These are phyloP conservation scores for Penicillium angulare DNA, from an alignment of 495 filamentous ascomycete species.

Conservation along the genomic window DNA sequence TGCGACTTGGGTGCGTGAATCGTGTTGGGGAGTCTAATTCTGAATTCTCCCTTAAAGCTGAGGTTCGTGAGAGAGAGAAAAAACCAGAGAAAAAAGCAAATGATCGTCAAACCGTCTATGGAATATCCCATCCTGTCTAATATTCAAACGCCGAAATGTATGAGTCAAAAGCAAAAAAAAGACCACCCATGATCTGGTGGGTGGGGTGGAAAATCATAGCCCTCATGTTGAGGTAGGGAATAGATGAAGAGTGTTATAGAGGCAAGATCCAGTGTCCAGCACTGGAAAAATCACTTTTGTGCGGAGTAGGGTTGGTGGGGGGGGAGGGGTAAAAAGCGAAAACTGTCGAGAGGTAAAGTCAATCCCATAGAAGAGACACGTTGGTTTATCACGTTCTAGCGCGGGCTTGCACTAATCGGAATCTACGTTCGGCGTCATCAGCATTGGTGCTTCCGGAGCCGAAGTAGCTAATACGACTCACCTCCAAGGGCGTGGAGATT, in stretches of 20 bases:
- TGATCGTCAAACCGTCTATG: constrained; percentile 23
- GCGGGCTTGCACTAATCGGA: constrained; percentile 42
- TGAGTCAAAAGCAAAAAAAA: neutral
- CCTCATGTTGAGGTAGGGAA: neutral
- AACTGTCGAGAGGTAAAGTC: neutral
- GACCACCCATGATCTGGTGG: neutral
- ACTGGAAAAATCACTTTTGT: constrained; percentile 8
- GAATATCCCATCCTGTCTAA: constrained; percentile 20
- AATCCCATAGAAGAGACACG: neutral
- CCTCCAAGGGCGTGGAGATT: constrained; percentile 29
- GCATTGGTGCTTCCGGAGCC: constrained; percentile 24
- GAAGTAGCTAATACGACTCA: constrained; percentile 31
- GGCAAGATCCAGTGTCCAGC: constrained; percentile 15
- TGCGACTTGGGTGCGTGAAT: constrained; percentile 3
- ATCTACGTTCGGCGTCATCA: constrained; percentile 40
- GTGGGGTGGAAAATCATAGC: neutral
- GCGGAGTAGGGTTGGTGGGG: neutral
- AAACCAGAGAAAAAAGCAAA: no score
- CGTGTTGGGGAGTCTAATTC: constrained; percentile 15
- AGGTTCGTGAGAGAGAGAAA: constrained; percentile 10
- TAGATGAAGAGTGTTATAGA: neutral
- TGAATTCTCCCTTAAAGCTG: constrained; percentile 8
- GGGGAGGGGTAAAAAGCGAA: neutral
- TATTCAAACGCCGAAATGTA: constrained; percentile 19
- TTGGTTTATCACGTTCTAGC: constrained; percentile 22